Conservation (phyloP, 768 basidiomycete species). For the Kockovaella imperatae region DNA sequence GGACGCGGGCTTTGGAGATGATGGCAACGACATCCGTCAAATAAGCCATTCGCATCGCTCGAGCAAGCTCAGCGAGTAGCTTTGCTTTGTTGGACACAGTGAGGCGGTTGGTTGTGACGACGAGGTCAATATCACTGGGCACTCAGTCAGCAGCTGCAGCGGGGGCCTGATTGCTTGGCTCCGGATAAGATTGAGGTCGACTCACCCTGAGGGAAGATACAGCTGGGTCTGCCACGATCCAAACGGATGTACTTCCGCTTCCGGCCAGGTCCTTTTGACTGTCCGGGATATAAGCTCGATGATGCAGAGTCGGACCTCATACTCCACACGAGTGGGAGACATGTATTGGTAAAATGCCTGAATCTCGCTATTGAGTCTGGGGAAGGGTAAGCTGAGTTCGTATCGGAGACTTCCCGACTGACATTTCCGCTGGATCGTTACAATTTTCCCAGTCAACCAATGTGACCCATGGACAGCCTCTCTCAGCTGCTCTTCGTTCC, state of each 20-base stretch:
- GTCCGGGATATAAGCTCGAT: constrained; percentile 63
- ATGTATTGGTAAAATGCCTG: constrained; percentile 78
- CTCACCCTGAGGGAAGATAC: constrained; percentile 86
- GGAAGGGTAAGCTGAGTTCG: neutral
- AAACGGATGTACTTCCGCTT: constrained; percentile 76
- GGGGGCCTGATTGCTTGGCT: no score
- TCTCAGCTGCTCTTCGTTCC: constrained; percentile 48
- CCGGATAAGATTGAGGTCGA: constrained; percentile 4
- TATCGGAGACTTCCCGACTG: constrained; percentile 39
- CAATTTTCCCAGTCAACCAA: constrained; percentile 66
- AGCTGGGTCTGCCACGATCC: constrained; percentile 89
- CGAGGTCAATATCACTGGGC: constrained; percentile 84
- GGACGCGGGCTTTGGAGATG: constrained; percentile 88
- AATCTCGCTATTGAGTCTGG: constrained; percentile 76
- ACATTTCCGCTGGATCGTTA: constrained; percentile 77
- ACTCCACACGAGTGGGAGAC: constrained; percentile 74
- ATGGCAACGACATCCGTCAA: constrained; percentile 76
- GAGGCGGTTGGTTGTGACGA: constrained; percentile 72
- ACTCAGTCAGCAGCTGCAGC: neutral
- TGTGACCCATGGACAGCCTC: constrained; percentile 58
- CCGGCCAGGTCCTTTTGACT: constrained; percentile 61
- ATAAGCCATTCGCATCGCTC: constrained; percentile 61
- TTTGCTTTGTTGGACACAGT: constrained; percentile 58
- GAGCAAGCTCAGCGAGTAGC: constrained; percentile 64
- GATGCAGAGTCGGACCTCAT: constrained; percentile 69